These are phyloP conservation scores for Aegle marmelos DNA, from an alignment of 345 rosid species.

Conservation along the genomic window DNA sequence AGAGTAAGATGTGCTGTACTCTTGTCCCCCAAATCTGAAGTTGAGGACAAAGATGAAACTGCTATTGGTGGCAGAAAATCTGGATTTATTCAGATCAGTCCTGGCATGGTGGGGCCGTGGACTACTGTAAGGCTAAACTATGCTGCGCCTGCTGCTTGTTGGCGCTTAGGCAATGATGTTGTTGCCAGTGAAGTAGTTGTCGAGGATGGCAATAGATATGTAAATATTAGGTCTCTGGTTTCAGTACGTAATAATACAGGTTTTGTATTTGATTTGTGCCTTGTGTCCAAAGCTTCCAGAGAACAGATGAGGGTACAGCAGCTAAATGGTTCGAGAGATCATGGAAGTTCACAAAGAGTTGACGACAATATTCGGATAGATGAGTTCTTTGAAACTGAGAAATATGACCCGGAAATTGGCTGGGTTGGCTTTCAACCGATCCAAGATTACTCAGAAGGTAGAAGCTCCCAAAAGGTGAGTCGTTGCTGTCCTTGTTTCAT, in stretches of 20 bases:
- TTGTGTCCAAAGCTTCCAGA: constrained; percentile 44
- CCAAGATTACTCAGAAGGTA: constrained; percentile 20
- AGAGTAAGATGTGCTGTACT: constrained; percentile 74
- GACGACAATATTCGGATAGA: constrained; percentile 31
- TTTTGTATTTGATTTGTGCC: constrained; percentile 63
- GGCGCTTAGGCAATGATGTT: constrained; percentile 88
- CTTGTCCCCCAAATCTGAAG: constrained; percentile 52
- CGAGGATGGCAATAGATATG: constrained; percentile 76
- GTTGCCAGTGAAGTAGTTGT: constrained; percentile 93
- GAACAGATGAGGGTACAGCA: constrained; percentile 21
- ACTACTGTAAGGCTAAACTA: constrained; percentile 88
- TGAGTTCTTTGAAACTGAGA: constrained; percentile 53
- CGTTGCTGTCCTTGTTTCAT: neutral
- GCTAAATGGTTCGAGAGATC: constrained; percentile 21
- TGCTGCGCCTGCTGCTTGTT: constrained; percentile 97
- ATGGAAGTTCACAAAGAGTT: constrained; percentile 30
- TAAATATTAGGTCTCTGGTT: constrained; percentile 84
- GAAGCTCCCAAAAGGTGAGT: constrained; percentile 29
- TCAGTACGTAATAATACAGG: constrained; percentile 70
- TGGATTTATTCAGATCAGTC: constrained; percentile 93
- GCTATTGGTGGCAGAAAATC: constrained; percentile 40
- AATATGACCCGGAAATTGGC: constrained; percentile 39
- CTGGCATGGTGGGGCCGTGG: constrained; percentile 91
- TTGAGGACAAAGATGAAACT: constrained; percentile 38
- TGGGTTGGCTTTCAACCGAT: constrained; percentile 40